Conservation (phyloP, 2,329 filamentous ascomycete species). For the Emmonsiellopsis sp. region DNA sequence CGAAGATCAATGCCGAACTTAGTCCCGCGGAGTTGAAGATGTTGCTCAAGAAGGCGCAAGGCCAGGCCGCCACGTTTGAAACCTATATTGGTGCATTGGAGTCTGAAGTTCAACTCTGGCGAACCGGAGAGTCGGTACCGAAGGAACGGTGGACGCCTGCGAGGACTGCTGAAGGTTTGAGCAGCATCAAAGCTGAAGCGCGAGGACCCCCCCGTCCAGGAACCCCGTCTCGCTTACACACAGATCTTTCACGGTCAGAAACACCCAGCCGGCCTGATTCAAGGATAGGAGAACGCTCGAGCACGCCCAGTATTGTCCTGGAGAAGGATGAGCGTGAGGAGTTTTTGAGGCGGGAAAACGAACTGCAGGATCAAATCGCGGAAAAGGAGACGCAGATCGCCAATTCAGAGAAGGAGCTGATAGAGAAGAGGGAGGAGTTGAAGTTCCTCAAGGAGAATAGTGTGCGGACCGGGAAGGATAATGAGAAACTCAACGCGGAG, state of each 20-base stretch:
- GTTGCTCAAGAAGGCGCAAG: slow-evolving; percentile 84
- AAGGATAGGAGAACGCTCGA: slow-evolving; percentile 67
- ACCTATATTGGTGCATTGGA: slow-evolving; percentile 77
- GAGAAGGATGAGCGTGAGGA: slow-evolving; percentile 97
- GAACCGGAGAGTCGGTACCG: slow-evolving; percentile 76
- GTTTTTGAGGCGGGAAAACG: slow-evolving; percentile 88
- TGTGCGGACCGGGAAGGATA: slow-evolving; percentile 73
- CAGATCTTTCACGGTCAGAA: slow-evolving; percentile 44
- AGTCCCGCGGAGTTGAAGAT: slow-evolving; percentile 92
- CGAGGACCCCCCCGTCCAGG: slow-evolving; percentile 36
- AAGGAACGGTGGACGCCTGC: slow-evolving; percentile 79
- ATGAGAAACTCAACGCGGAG: slow-evolving; percentile 75
- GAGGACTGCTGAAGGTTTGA: slow-evolving; percentile 46
- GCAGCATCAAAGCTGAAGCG: slow-evolving; percentile 38
- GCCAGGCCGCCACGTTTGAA: slow-evolving; percentile 80
- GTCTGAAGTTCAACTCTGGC: slow-evolving; percentile 77
- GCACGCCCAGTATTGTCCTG: slow-evolving; percentile 76
- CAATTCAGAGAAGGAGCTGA: slow-evolving; percentile 68
- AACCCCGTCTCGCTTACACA: slow-evolving; percentile 32
- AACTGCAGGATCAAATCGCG: slow-evolving; percentile 90
- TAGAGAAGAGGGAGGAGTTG: slow-evolving; percentile 79
- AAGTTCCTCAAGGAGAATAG: slow-evolving; percentile 77
- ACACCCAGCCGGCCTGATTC: slow-evolving; percentile 56
- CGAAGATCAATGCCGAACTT: slow-evolving; percentile 97
- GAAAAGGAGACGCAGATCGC: slow-evolving; percentile 81